Base-by-base conservation (phyloP, 345 rosid genomes). In the Rhizophora mangle region DNA sequence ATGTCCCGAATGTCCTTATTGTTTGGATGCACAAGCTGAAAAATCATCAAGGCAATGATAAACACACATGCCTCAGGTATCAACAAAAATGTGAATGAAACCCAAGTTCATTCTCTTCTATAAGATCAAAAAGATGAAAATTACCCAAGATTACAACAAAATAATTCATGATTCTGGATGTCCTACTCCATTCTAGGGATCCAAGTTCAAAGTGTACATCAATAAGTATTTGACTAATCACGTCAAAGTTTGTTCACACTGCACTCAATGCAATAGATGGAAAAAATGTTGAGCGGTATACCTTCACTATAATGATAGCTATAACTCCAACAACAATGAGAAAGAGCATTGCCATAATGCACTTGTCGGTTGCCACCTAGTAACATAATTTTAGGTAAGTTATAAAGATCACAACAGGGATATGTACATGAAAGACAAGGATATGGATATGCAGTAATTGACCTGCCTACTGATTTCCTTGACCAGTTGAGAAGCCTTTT, bases 381-480 rank as follows among this genome's bases (percentile, higher is more conserved):
- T 26, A 57, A 30, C 34, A 70, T 37, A 65, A 6, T n/a, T 19
- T 62, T 60, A 13, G 37, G 37, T 34, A 58, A 57, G 70, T 37
- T 52, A 11, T 29, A 55, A 3, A 27, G 57, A 64, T 32, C 56
- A 64, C 55, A 39, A 46, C 15, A 3, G n/a, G 27, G 65, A 24
- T 5, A 4, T 16, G 31, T 2, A 47, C n/a, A n/a, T 36, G 26
- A 71, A 54, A 67, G 20, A 43, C 36, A 75, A 56, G 72, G 63
- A 66, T 53, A 74, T 60, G 78, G 56, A 71, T 64, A 72, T 65
- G 60, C 30, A 71, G 82, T 82, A 71, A 85, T 83, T 78, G 84
- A 94, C 97, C 96, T 95, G 99, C 84, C 99, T 90, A 85, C 97
- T 92, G 63, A 92, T 87, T 84, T 92, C 97, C 87, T 92, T 95